These are phyloP conservation scores for Penicillium egyptiacum DNA, from an alignment of 495 filamentous ascomycete genomes.

Conservation along the genomic window DNA sequence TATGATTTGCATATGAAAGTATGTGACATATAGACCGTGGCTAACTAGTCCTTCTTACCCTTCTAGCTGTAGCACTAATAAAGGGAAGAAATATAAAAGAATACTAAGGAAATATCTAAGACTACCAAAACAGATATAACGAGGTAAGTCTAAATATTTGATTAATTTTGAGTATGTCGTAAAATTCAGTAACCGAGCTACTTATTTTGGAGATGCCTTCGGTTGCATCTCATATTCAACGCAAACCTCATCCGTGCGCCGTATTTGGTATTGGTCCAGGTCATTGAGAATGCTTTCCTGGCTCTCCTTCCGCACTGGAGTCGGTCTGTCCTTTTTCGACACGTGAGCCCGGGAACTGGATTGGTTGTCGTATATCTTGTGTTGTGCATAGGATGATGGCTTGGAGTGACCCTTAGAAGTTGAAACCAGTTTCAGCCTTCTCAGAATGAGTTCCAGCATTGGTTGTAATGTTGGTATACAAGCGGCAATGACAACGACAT, in stretches of 20 bases:
- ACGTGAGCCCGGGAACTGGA: background rate
- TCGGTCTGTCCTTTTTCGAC: background rate
- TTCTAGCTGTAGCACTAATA: too few species aligned
- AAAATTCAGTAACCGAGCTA: too few species aligned
- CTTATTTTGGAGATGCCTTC: background rate
- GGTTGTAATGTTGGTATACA: conserved; percentile 31
- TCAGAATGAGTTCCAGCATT: conserved; percentile 22
- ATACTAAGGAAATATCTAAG: too few species aligned
- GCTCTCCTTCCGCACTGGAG: background rate
- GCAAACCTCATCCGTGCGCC: conserved; percentile 5
- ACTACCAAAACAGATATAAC: too few species aligned
- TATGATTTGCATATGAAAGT: too few species aligned
- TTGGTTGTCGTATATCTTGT: background rate
- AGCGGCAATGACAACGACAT: conserved; percentile 31
- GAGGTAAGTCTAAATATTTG: too few species aligned
- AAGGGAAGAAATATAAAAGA: too few species aligned
- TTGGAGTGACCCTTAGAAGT: background rate
- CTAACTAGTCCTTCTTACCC: too few species aligned
- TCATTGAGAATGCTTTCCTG: conserved; percentile 7
- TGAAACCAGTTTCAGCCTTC: conserved; percentile 9
- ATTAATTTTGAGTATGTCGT: too few species aligned
- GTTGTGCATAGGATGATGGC: background rate
- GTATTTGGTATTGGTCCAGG: conserved; percentile 1
- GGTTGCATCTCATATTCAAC: conserved; percentile 6
- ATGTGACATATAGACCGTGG: too few species aligned